Base-by-base conservation (phyloP, 2,329 filamentous ascomycete species). In the Epichloe hybrida region DNA sequence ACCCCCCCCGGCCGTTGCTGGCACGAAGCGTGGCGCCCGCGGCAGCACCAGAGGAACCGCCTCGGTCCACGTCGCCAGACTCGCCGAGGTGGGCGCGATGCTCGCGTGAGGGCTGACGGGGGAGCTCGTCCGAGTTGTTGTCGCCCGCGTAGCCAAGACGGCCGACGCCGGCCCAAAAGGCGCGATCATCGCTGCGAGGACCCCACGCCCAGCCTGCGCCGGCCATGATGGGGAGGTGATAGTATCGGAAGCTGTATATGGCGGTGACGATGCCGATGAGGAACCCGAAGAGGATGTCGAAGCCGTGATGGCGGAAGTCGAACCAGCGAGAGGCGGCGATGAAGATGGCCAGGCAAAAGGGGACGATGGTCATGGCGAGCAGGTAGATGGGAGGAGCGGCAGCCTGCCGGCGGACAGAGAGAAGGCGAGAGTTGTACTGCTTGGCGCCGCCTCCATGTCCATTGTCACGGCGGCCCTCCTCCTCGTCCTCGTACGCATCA, bases 191-290 rank as follows among this genome's bases (percentile, higher is more conserved):
- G 59, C 79, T 86, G 48, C 90, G 76, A 0, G 88, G 83, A 3
- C 85, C 88, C 90, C 89, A 95, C 0, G 87, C 81, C 88, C 89
- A 95, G 13, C 90, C 90, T 2, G 84, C 85, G 6, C 88, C 88
- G n/a, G 62, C 61, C 21, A 57, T 61, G 55, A 95, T 81, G 0
- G 89, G 88, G 9, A 93, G 70, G 62, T 96, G 88, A 63, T 95
- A 96, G 70, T 84, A 88, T 23, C 86, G 76, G 71, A 95, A 95
- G 3, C 83, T 78, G 58, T 91, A 81, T 63, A 83, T 82, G 20
- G 86, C 79, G 38, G 79, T 79, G 43, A 81, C 67, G 13, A 83
- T 75, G 8, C 91, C 91, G 54, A 96, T 84, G 12, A 86, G 57
- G 50, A 83, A 85, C n/a, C 91, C 91, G 55, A 86, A 88, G 2